These are phyloP conservation scores for Pholiota microspora DNA, from an alignment of 768 basidiomycete genomes.

Conservation along the genomic window DNA sequence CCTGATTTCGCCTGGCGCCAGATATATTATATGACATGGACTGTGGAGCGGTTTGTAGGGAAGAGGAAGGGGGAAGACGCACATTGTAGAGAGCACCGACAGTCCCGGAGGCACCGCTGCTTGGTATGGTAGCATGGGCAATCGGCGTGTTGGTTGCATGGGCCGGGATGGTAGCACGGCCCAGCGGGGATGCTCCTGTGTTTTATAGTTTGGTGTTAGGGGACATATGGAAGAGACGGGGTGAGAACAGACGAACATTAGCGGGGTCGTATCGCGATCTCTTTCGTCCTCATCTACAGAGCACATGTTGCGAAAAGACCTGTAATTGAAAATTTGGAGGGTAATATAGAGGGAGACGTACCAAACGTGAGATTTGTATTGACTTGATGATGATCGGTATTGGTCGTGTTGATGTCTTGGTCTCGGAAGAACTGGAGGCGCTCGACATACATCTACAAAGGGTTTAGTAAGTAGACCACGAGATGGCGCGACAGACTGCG, in stretches of 20 bases:
- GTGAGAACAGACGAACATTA: neutral
- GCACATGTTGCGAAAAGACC: neutral
- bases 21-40: too few species aligned
- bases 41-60: too few species aligned
- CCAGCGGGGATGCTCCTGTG: neutral
- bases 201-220: slow-evolving; percentile 1
- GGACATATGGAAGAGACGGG: slow-evolving; percentile 4
- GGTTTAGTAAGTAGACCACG: slow-evolving; percentile 17
- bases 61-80: slow-evolving; percentile 12
- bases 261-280: neutral
- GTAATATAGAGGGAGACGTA: neutral
- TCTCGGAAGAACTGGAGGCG: slow-evolving; percentile 21
- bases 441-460: slow-evolving; percentile 23
- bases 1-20: slow-evolving; percentile 38
- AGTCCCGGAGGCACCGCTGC: slow-evolving; percentile 45
- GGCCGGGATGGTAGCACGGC: slow-evolving; percentile 47
- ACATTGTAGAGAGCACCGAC: slow-evolving; percentile 46
- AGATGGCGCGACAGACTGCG: too few species aligned
- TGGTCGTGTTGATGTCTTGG: neutral
- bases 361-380: neutral
- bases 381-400: neutral
- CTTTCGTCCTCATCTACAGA: neutral
- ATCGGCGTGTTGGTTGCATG: slow-evolving; percentile 32
- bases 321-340: neutral
- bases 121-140: slow-evolving; percentile 40